Evolutionary conservation across 2,329 filamentous ascomycete genomes (phyloP).

Genomic region (Xylariaceae sp.): DNA sequence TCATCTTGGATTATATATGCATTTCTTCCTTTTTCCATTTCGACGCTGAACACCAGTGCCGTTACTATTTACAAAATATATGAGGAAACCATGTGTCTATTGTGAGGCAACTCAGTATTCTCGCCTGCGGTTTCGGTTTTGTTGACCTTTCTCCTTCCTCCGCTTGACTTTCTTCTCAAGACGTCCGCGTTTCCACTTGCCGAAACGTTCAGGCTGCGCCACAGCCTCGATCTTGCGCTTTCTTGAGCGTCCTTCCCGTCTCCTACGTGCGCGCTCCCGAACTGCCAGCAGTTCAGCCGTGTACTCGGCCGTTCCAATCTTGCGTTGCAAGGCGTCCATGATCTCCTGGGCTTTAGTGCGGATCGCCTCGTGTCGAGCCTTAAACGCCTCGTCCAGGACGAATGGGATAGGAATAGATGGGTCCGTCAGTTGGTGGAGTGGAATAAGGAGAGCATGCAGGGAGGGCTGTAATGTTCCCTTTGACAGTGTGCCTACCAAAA

Average conservation of each 20-base stretch:
- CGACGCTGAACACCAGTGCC: no score
- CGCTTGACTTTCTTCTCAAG: conserved; percentile 79
- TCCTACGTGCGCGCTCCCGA: conserved; percentile 65
- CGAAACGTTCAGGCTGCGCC: conserved; percentile 72
- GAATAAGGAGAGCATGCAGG: conserved; percentile 55
- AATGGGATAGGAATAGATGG: conserved; percentile 67
- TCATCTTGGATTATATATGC: background rate
- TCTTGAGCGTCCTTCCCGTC: conserved; percentile 67
- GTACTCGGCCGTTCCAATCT: conserved; percentile 76
- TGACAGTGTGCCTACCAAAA: conserved; percentile 61
- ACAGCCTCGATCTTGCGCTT: conserved; percentile 92
- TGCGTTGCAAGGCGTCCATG: conserved; percentile 79
- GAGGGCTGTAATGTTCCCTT: conserved; percentile 55
- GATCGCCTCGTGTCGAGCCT: conserved; percentile 64
- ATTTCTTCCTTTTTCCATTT: background rate
- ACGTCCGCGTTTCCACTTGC: conserved; percentile 75
- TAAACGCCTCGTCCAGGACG: conserved; percentile 67
- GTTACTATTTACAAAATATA: no score
- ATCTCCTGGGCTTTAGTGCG: conserved; percentile 70
- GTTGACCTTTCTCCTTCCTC: conserved; percentile 71
- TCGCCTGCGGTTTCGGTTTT: conserved; percentile 68
- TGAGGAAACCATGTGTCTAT: no score
- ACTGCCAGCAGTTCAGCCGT: conserved; percentile 70
- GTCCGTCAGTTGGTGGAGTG: conserved; percentile 80
- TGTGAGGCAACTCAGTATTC: conserved; percentile 55